Conservation (phyloP, 2,329 filamentous ascomycete species). For the Beauveria asiatica region DNA sequence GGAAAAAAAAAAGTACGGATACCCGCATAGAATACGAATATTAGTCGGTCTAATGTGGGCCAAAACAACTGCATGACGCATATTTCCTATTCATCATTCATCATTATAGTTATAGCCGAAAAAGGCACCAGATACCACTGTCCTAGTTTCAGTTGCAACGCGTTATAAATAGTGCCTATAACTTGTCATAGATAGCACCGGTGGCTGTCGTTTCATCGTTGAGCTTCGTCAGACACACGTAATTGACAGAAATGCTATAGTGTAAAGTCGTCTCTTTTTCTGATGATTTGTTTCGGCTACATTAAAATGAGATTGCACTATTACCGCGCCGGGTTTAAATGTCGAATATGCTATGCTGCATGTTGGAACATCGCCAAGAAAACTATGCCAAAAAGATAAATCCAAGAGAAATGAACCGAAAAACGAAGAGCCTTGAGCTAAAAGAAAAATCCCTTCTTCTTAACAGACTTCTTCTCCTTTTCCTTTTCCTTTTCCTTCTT, state of each 20-base stretch:
- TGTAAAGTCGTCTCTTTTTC: not conserved
- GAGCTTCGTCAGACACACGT: not conserved
- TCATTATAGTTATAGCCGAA: not conserved
- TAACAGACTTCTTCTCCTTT: constrained; percentile 34
- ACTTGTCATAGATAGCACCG: not conserved
- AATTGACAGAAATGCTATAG: not conserved
- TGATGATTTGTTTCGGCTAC: not conserved
- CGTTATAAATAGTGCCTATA: not conserved
- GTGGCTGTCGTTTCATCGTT: not conserved
- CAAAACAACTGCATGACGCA: constrained; percentile 1
- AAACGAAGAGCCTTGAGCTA: not conserved
- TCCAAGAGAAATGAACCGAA: not conserved
- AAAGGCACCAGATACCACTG: constrained; percentile 1
- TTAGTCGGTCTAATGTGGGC: not conserved
- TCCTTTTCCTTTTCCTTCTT: constrained; percentile 30
- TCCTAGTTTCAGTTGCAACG: not conserved
- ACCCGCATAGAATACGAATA: not conserved
- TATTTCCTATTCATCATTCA: not conserved
- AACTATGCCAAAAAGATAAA: not conserved
- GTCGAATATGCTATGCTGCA: not conserved
- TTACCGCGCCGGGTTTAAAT: not conserved
- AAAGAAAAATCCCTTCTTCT: constrained; percentile 8
- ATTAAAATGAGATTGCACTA: not conserved
- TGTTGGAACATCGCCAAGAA: not conserved
- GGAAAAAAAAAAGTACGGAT: no score